These are phyloP conservation scores for Phytopythium vexans DNA, from an alignment of 352 stramenopile species.

Conservation along the genomic window DNA sequence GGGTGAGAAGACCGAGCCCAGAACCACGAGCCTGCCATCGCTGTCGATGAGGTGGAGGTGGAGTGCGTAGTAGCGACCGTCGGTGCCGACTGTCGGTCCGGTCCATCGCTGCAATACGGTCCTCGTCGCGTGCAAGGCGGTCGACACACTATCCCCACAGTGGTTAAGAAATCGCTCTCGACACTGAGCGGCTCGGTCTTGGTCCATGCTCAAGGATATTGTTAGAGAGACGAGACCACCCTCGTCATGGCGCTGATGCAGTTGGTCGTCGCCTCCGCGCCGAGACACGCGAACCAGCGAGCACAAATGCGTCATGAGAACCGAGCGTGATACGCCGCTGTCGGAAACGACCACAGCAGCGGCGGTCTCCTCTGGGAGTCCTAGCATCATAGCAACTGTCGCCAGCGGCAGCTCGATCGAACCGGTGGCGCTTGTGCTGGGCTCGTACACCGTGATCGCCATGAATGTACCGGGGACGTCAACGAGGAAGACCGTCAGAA, in stretches of 20 bases:
- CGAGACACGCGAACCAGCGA: constrained; percentile 29
- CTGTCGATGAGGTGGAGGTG: constrained; percentile 9
- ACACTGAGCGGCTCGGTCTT: constrained; percentile 6
- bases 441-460: constrained; percentile 11
- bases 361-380: constrained; percentile 6
- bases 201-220: constrained; percentile 14
- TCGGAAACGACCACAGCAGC: not conserved
- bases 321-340: not conserved
- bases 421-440: not conserved
- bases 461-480: constrained; percentile 3
- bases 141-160: not conserved
- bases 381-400: constrained; percentile 9
- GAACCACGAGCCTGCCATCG: constrained; percentile 5
- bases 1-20: constrained; percentile 27
- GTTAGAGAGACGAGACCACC: constrained; percentile 2
- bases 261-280: constrained; percentile 1
- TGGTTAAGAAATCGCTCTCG: constrained; percentile 6
- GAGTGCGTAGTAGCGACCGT: constrained; percentile 13
- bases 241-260: constrained; percentile 9
- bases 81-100: constrained; percentile 3
- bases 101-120: constrained; percentile 8
- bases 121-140: not conserved
- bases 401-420: constrained; percentile 11
- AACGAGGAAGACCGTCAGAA: constrained; percentile 28
- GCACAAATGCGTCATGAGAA: constrained; percentile 36